Conservation (phyloP, 2,329 filamentous ascomycete genomes). For the Clarireedia hainanense region DNA sequence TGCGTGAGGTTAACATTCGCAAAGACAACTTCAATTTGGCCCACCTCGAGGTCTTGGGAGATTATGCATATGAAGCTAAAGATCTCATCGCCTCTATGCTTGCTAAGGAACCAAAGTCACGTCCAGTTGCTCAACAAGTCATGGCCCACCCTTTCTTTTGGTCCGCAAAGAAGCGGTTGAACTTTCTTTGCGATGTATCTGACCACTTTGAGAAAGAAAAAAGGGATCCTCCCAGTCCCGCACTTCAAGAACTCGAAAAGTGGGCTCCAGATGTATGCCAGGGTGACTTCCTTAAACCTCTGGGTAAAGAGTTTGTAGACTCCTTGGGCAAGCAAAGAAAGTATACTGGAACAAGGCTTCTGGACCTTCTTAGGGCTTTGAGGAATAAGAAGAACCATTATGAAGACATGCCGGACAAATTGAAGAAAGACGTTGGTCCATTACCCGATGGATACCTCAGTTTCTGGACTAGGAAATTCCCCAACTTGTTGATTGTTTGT, state of each 20-base stretch:
- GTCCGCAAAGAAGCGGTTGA: constrained; percentile 77
- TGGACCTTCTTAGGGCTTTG: constrained; percentile 82
- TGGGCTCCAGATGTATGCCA: constrained; percentile 47
- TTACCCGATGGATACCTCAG: constrained; percentile 57
- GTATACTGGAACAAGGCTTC: constrained; percentile 74
- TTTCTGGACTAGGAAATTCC: constrained; percentile 62
- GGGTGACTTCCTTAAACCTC: constrained; percentile 67
- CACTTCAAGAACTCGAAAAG: constrained; percentile 52
- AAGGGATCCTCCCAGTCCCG: constrained; percentile 67
- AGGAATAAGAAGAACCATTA: constrained; percentile 98
- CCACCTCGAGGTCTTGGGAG: constrained; percentile 66
- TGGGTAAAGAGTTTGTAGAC: constrained; percentile 79
- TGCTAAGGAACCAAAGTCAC: constrained; percentile 41
- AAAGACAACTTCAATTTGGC: constrained; percentile 72
- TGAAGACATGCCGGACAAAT: constrained; percentile 80
- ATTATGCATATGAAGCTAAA: constrained; percentile 78
- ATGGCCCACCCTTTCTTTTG: constrained; percentile 97
- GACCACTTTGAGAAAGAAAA: constrained; percentile 94
- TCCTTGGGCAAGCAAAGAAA: constrained; percentile 90
- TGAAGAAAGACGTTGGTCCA: constrained; percentile 60
- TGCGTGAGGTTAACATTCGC: constrained; percentile 95
- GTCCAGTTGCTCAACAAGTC: constrained; percentile 69
- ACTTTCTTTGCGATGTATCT: constrained; percentile 91
- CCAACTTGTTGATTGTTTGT: constrained; percentile 57
- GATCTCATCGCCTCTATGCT: constrained; percentile 82